These are phyloP conservation scores for Jamesozyma piceae DNA, from an alignment of 805 yeast species.

Conservation along the genomic window DNA sequence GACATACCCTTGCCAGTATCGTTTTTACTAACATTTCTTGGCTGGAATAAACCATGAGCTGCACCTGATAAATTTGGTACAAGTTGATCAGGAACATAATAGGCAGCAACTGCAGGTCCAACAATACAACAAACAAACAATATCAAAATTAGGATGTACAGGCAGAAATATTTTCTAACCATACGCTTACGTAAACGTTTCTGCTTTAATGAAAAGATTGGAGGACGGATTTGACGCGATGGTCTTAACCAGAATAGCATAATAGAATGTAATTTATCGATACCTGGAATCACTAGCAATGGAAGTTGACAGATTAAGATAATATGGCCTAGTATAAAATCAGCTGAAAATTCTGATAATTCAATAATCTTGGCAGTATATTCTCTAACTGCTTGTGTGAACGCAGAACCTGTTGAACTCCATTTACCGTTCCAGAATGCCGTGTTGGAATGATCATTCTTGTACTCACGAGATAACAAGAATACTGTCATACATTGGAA, in stretches of 20 bases:
- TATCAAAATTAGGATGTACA: conserved; percentile 61
- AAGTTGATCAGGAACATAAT: conserved; percentile 35
- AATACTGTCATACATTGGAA: conserved; percentile 74
- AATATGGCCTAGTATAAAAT: conserved; percentile 85
- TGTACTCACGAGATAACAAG: conserved; percentile 85
- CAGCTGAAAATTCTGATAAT: conserved; percentile 91
- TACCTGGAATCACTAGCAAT: conserved; percentile 67
- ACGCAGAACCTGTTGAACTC: conserved; percentile 89
- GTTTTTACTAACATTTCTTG: conserved; percentile 69
- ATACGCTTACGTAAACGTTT: conserved; percentile 92
- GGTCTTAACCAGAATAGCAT: conserved; percentile 98
- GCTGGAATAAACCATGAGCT: conserved; percentile 72
- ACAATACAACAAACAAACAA: conserved; percentile 68
- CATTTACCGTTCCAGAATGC: conserved; percentile 99
- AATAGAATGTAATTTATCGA: conserved; percentile 96
- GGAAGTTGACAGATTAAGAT: conserved; percentile 86
- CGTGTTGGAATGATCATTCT: conserved; percentile 86
- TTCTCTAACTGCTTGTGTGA: conserved; percentile 93
- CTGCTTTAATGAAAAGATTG: conserved; percentile 92
- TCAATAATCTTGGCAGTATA: conserved; percentile 88
- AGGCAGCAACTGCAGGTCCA: conserved; percentile 85
- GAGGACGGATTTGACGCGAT: conserved; percentile 91
- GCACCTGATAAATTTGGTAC: conserved; percentile 32
- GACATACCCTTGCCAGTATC: conserved; percentile 57
- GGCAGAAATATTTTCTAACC: conserved; percentile 82